Conservation (phyloP, 768 basidiomycete genomes). For the Cystobasidium tubakii region DNA sequence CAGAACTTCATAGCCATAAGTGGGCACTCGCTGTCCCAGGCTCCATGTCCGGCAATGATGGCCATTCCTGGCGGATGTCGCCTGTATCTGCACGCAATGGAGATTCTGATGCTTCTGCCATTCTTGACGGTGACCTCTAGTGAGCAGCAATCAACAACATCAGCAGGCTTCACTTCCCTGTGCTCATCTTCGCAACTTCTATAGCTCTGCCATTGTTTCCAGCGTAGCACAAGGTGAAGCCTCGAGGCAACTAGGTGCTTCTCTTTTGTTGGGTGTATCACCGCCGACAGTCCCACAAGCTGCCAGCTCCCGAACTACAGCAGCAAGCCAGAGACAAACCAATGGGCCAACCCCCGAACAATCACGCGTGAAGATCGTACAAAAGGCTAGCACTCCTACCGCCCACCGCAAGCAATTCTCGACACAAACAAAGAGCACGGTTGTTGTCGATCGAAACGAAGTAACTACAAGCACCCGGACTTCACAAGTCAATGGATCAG, state of each 20-base stretch:
- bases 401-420: not conserved
- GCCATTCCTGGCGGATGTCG: not conserved
- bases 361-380: not conserved
- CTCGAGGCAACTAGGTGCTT: not conserved
- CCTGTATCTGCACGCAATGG: not conserved
- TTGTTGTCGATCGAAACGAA: too few relatives aligned
- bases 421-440: not conserved
- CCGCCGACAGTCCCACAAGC: not conserved
- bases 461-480: too few relatives aligned
- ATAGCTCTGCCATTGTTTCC: not conserved
- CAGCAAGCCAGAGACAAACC: too few relatives aligned
- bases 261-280: not conserved
- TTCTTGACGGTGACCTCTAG: not conserved
- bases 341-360: not conserved
- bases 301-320: too few relatives aligned
- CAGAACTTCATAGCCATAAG: not conserved
- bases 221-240: constrained; percentile 10
- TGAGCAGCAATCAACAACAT: not conserved
- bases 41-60: not conserved
- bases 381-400: not conserved
- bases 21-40: not conserved
- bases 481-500: too few relatives aligned
- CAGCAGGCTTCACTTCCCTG: not conserved
- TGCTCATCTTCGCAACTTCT: not conserved
- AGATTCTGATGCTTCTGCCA: not conserved